These are phyloP conservation scores for Didymella sp. DNA, from an alignment of 2,329 filamentous ascomycete species.

Conservation along the genomic window DNA sequence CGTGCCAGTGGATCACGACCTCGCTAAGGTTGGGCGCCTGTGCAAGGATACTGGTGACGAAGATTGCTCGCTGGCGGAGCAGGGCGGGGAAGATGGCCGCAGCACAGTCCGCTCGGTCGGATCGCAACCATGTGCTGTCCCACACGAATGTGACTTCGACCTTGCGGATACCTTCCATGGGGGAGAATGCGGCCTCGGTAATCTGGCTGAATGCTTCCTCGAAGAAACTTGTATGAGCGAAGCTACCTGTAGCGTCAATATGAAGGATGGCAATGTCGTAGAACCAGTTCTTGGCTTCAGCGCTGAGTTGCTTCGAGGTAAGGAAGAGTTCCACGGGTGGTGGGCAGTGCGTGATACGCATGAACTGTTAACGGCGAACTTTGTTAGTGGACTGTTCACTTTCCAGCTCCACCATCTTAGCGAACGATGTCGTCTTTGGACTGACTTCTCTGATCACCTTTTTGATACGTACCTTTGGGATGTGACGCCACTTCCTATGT, in stretches of 20 bases:
- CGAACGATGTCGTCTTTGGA: too few relatives aligned
- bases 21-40: conserved; percentile 37
- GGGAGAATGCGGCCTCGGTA: conserved; percentile 41
- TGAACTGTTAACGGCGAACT: conserved; percentile 26
- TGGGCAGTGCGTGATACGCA: conserved; percentile 41
- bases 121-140: conserved; percentile 45
- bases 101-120: conserved; percentile 23
- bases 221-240: conserved; percentile 45
- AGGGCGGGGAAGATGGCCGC: conserved; percentile 39
- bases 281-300: conserved; percentile 44
- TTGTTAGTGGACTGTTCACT: conserved; percentile 4
- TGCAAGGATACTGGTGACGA: conserved; percentile 34
- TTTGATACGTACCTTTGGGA: conserved; percentile 26
- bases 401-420: too few relatives aligned
- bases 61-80: conserved; percentile 33
- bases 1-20: conserved; percentile 44
- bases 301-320: conserved; percentile 37
- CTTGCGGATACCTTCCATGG: conserved; percentile 45
- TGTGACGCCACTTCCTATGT: conserved; percentile 43
- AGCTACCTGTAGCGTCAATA: conserved; percentile 44
- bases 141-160: conserved; percentile 43
- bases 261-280: conserved; percentile 41
- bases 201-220: conserved; percentile 40
- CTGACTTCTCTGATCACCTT: neutral
- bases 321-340: conserved; percentile 42